Evolutionary conservation across 768 basidiomycete genomes (phyloP).

Genomic region (Rubroboletus pulcherrimus): DNA sequence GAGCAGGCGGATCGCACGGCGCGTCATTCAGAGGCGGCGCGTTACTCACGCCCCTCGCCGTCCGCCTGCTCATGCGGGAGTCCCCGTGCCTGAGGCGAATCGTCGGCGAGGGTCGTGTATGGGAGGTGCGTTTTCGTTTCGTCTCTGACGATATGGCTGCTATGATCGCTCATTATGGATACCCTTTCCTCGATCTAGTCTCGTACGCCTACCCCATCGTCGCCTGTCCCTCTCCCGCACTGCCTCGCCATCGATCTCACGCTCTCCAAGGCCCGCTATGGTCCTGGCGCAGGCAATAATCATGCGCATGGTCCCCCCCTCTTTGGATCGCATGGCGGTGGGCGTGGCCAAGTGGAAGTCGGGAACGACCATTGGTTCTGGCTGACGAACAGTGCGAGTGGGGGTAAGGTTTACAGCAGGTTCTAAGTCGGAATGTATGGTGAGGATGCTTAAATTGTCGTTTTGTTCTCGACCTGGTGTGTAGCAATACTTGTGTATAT

Average conservation of each 20-base stretch:
- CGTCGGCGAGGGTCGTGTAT: constrained; percentile 47
- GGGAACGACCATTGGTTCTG: constrained; percentile 25
- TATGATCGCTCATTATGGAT: not conserved
- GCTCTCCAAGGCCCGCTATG: constrained; percentile 6
- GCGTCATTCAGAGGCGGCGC: not conserved
- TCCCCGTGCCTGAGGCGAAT: constrained; percentile 40
- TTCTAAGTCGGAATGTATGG: not conserved
- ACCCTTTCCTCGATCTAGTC: constrained; percentile 8
- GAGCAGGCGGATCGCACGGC: not conserved
- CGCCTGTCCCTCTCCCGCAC: constrained; percentile 6
- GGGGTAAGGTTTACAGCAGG: not conserved
- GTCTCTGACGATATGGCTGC: not conserved
- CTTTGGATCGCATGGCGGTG: constrained; percentile 18
- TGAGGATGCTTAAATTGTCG: not conserved
- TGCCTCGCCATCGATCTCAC: constrained; percentile 11
- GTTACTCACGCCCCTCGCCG: constrained; percentile 42
- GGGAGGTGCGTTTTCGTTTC: constrained; percentile 43
- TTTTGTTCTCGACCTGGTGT: not conserved
- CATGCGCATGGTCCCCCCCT: constrained; percentile 14
- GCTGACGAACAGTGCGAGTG: constrained; percentile 13
- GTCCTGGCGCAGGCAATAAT: constrained; percentile 10
- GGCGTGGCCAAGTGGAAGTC: constrained; percentile 15
- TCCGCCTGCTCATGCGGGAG: constrained; percentile 41
- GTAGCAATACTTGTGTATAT: not conserved
- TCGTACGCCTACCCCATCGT: constrained; percentile 5